Percentiles rank a stretch among this genome's conserved stretches.
Evolutionary conservation across 805 yeast species (phyloP).

Genomic region (Jamesozyma lodderae): DNA sequence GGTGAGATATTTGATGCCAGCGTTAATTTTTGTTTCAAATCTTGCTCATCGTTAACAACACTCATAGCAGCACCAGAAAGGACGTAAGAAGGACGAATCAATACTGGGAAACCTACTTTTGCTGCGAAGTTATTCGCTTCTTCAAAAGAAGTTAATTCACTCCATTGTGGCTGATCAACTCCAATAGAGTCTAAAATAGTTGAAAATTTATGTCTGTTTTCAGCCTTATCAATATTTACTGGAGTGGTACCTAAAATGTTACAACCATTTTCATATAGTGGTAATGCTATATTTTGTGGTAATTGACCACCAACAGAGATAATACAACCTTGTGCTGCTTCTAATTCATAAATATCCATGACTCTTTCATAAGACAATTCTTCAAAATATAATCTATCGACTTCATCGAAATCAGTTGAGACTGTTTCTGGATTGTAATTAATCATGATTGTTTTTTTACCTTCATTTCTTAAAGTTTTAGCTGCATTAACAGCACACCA

Average conservation of each 20-base stretch:
- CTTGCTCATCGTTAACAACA: conserved; percentile 70
- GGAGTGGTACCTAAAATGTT: conserved; percentile 91
- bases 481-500: conserved; percentile 99
- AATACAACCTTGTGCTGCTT: conserved; percentile 80
- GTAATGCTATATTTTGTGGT: conserved; percentile 92
- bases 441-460: conserved; percentile 88
- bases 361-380: conserved; percentile 93
- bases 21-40: conserved; percentile 71
- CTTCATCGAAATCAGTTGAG: conserved; percentile 96
- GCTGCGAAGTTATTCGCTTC: conserved; percentile 83
- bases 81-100: conserved; percentile 96
- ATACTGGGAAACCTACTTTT: conserved; percentile 85
- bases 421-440: conserved; percentile 98
- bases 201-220: conserved; percentile 96
- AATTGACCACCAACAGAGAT: conserved; percentile 97
- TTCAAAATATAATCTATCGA: conserved; percentile 92
- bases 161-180: conserved; percentile 97
- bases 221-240: conserved; percentile 91
- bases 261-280: conserved; percentile 72
- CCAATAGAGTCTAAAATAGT: conserved; percentile 85
- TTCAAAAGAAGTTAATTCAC: conserved; percentile 76
- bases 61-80: conserved; percentile 98
- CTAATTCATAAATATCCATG: conserved; percentile 93
- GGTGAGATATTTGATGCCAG: conserved; percentile 88
- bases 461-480: conserved; percentile 79